phyloP scores from a whole-genome alignment of 2,329 filamentous ascomycete species.

The Coniella vitis region DNA sequence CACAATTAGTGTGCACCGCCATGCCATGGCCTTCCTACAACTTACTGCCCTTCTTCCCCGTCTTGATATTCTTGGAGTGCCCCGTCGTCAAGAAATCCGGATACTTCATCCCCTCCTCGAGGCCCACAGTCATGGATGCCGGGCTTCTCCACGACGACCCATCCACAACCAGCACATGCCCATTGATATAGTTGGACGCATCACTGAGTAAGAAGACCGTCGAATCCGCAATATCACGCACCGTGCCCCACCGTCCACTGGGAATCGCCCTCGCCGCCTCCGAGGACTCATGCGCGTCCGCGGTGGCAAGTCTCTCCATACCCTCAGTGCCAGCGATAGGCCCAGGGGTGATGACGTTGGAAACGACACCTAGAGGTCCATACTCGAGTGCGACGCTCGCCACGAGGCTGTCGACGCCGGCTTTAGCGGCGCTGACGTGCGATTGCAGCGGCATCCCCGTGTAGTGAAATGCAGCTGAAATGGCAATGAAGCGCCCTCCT shows the following conservation, averaged over 20 bases:
- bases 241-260: constrained; percentile 66
- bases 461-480: constrained; percentile 89
- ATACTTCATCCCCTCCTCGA: constrained; percentile 43
- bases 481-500: constrained; percentile 79
- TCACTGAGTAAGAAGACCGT: constrained; percentile 86
- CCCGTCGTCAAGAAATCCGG: constrained; percentile 42
- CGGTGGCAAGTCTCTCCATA: constrained; percentile 54
- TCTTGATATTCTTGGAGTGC: constrained; percentile 33
- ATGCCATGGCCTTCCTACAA: constrained; percentile 1
- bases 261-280: constrained; percentile 50
- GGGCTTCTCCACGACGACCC: constrained; percentile 52
- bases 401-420: constrained; percentile 79
- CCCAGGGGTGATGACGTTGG: constrained; percentile 84
- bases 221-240: constrained; percentile 87
- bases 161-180: constrained; percentile 70
- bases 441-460: constrained; percentile 77
- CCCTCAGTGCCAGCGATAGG: constrained; percentile 82
- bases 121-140: constrained; percentile 37
- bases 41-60: constrained; percentile 28
- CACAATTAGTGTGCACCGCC: no score
- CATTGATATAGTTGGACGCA: constrained; percentile 79
- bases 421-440: constrained; percentile 88
- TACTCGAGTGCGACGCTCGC: constrained; percentile 79
- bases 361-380: constrained; percentile 77
- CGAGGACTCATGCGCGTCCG: constrained; percentile 26